Evolutionary conservation across 2,329 filamentous ascomycete genomes (phyloP), one percentile per base, ranked within the genome.

Genomic region (Podosphaera aphanis): DNA sequence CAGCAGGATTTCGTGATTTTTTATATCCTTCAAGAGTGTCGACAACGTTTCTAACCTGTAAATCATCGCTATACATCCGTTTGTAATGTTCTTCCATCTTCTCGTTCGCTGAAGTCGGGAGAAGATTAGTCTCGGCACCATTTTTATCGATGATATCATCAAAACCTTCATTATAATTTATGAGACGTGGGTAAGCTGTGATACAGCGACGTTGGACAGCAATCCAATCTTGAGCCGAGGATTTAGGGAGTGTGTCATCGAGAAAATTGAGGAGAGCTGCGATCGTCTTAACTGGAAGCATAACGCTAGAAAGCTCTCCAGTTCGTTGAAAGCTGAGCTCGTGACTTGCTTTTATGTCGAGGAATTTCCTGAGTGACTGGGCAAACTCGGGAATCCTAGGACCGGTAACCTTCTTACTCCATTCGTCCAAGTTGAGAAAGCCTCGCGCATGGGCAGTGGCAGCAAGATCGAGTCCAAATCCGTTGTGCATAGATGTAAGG

Each of bases 1-100:
- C 84, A 15, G 79, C 66, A 1, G 83, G 71, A 49, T 90, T 81
- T 42, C 76, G 74, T 0, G 92, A 95, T 47, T 77, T 77, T 60
- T 98, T 95, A 64, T 93, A 93, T 47, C 74, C 72, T 51, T 84
- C 78, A 56, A 98, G 73, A 35, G 84, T 74, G 50, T 82, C 77
- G 44, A 98, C 80, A 51, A 98, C 82, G 46, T 83, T 76, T 46
- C 83, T 75, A 16, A 94, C 82, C 50, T 88, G 79, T 18, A 86
- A 76, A 53, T 94, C 84, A 52, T 83, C 80, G 52, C 83, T 82
- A 59, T 98, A 98, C 86, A 98, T 95, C 57, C 83, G 83, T 62
- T 93, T 94, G 61, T 94, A 98, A 51, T 93, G 79, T 53, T 94
- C 84, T 57, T 95, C 86, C 90, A 98, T 98, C 60, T 84, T 83